phyloP scores from a whole-genome alignment of 768 basidiomycete genomes.

The Albatrellus ellisii region DNA sequence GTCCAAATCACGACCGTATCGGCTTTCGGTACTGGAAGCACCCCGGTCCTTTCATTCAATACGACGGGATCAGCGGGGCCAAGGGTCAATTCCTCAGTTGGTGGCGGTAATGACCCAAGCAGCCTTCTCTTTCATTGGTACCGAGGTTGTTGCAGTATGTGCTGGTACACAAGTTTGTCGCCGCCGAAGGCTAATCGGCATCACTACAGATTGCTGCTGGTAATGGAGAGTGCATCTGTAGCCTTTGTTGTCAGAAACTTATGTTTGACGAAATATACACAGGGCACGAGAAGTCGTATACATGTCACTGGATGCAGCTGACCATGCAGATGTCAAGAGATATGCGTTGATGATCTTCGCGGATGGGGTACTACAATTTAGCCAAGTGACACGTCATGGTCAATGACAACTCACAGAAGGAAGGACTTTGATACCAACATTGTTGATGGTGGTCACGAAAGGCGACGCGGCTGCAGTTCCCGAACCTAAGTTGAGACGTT shows the following conservation, averaged over 20 bases:
- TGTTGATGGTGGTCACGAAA: constrained; percentile 82
- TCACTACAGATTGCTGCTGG: constrained; percentile 82
- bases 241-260: too few species aligned
- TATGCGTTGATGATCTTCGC: constrained; percentile 66
- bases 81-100: constrained; percentile 37
- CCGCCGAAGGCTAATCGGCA: too few species aligned
- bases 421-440: constrained; percentile 75
- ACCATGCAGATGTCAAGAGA: constrained; percentile 83
- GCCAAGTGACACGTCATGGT: constrained; percentile 55
- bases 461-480: constrained; percentile 71
- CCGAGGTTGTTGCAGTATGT: constrained; percentile 30
- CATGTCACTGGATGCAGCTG: constrained; percentile 79
- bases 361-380: constrained; percentile 39
- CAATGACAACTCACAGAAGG: constrained; percentile 45
- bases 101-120: constrained; percentile 44
- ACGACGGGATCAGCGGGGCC: constrained; percentile 23
- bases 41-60: constrained; percentile 45
- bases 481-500: constrained; percentile 33
- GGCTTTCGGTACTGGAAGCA: constrained; percentile 36
- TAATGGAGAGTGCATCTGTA: constrained; percentile 87
- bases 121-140: constrained; percentile 46
- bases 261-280: constrained; percentile 70
- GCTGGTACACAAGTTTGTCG: constrained; percentile 11
- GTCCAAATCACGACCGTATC: constrained; percentile 36
- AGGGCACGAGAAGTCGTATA: constrained; percentile 83